Conservation (phyloP, 257 asterid species). For the Henckelia pumila region DNA sequence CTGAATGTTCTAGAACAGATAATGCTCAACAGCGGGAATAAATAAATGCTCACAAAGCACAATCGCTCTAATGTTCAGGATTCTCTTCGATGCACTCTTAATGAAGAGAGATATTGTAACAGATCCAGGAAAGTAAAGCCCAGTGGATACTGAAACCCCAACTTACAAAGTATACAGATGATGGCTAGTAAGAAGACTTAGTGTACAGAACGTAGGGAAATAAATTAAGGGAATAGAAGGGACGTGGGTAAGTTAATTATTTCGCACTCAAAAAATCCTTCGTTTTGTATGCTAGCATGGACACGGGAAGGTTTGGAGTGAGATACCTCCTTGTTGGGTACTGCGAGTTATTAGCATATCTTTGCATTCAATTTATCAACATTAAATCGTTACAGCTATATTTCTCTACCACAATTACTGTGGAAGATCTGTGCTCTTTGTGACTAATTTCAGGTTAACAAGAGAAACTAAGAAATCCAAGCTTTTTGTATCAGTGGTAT, state of each 20-base stretch:
- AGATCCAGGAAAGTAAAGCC: neutral
- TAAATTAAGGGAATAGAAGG: neutral
- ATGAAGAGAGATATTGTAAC: neutral
- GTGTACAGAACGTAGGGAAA: too few relatives aligned
- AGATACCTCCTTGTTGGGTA: neutral
- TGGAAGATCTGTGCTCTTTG: neutral
- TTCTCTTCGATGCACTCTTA: neutral
- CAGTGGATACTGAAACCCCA: neutral
- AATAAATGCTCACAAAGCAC: neutral
- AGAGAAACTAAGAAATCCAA: neutral
- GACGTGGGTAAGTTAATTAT: neutral
- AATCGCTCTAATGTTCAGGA: neutral
- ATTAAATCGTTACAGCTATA: too few relatives aligned
- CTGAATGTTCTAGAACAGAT: neutral
- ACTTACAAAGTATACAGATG: neutral
- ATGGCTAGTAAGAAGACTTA: neutral
- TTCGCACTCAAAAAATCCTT: neutral
- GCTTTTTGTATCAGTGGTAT: too few relatives aligned
- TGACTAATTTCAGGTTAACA: neutral
- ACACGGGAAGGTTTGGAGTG: neutral
- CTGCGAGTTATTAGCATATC: neutral
- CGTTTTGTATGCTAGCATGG: neutral
- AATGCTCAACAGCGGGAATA: neutral
- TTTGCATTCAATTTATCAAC: neutral
- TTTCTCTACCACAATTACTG: neutral